Evolutionary conservation across 176 grass and related monocot genomes (phyloP).

Genomic region (Oryza punctata): DNA sequence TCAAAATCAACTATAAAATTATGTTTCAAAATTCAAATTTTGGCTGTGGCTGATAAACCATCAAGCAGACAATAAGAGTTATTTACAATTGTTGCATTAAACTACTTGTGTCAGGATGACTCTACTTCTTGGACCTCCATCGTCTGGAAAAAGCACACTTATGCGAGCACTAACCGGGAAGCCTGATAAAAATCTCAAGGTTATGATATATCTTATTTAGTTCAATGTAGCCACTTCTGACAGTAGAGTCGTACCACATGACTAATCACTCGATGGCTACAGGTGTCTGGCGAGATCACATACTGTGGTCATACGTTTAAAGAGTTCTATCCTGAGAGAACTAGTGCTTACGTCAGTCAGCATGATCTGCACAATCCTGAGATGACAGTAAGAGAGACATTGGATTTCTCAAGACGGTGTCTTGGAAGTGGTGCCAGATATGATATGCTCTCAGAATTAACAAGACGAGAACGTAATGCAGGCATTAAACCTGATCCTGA

Average conservation of each 20-base stretch:
- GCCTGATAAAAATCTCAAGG: conserved; percentile 59
- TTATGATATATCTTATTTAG: conserved; percentile 23
- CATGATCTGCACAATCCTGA: conserved; percentile 61
- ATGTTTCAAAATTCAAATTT: too few relatives aligned
- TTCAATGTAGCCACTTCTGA: not conserved
- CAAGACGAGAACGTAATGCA: conserved; percentile 60
- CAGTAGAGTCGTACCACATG: not conserved
- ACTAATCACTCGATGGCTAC: not conserved
- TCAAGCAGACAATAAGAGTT: not conserved
- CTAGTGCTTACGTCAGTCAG: conserved; percentile 74
- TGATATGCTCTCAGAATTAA: conserved; percentile 62
- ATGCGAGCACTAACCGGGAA: conserved; percentile 65
- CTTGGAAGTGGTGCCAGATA: conserved; percentile 61
- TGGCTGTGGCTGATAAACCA: not conserved
- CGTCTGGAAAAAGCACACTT: conserved; percentile 71
- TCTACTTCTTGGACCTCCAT: conserved; percentile 72
- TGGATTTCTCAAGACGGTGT: conserved; percentile 66
- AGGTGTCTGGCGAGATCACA: conserved; percentile 55
- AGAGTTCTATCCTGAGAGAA: conserved; percentile 62
- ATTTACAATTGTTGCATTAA: conserved; percentile 17
- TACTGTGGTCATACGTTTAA: conserved; percentile 60
- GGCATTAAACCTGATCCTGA: conserved; percentile 70
- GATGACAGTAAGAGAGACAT: conserved; percentile 76
- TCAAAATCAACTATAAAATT: not conserved
- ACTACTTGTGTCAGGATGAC: conserved; percentile 66